Percentiles rank a stretch among this genome's conserved stretches.
phyloP scores from a whole-genome alignment of 2,329 filamentous ascomycete species.

The Berkeleyomyces basicola region DNA sequence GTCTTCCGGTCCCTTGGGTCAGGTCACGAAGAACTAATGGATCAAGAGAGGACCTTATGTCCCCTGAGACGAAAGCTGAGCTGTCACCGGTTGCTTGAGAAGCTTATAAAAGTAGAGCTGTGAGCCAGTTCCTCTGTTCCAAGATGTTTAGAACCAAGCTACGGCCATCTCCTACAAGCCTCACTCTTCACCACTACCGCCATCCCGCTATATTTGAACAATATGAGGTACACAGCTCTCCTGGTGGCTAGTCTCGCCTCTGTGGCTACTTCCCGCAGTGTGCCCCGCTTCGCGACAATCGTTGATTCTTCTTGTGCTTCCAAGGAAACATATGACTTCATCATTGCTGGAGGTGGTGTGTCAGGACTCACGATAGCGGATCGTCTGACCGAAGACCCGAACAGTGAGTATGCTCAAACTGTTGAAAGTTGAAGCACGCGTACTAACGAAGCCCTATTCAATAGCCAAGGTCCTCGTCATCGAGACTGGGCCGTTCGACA shows the following conservation, averaged over 20 bases:
- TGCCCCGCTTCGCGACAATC: conserved; percentile 6
- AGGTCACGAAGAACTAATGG: neutral
- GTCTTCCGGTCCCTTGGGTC: neutral
- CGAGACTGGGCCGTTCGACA: conserved; percentile 18
- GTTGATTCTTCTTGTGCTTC: conserved; percentile 2
- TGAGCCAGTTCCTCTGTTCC: too few species aligned
- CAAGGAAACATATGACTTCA: conserved; percentile 18
- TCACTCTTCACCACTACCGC: neutral
- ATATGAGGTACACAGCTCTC: neutral
- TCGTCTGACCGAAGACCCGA: conserved; percentile 22
- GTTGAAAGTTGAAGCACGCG: too few species aligned
- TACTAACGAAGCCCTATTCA: neutral
- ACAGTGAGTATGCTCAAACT: conserved; percentile 14
- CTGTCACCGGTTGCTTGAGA: neutral
- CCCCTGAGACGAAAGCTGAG: neutral
- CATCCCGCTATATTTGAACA: neutral
- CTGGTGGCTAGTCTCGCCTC: neutral
- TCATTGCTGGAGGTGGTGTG: conserved; percentile 23
- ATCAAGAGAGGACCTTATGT: neutral
- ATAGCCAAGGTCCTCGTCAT: conserved; percentile 19
- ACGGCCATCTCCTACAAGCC: neutral
- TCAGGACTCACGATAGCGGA: conserved; percentile 23
- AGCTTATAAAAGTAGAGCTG: neutral
- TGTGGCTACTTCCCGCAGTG: neutral
- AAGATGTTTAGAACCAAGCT: neutral